Evolutionary conservation across 306 rosid species (phyloP), one percentile per base, ranked within the genome.

Genomic region (Luffa aegyptiaca): DNA sequence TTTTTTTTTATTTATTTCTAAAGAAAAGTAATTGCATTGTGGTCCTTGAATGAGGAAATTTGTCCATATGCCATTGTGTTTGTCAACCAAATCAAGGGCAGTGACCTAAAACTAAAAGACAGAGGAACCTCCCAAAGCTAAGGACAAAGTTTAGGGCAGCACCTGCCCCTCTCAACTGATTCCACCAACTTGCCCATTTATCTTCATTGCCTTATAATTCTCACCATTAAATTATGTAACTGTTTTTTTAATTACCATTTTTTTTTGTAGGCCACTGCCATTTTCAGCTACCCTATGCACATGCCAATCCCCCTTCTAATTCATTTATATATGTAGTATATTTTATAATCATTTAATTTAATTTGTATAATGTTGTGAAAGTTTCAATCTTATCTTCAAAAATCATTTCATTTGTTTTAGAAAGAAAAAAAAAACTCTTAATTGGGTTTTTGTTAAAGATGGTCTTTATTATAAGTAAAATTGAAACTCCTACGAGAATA

Each of bases 51-150:
- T 83, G 56, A 80, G 90, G 73, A 76, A 66, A 63, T 82, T 77
- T 86, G 90, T 88, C 83, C 80, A 81, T 74, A 69, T 86, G 92
- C 83, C 88, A 59, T 81, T 83, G 33, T 80, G 86, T 88, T 89
- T 88, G 87, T 88, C 87, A 88, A 88, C 86, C 85, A 84, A 82
- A 84, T 69, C 9, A 44, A 69, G 53, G 68, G 33, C 74, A 68
- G 51, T 39, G 16, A 41, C 74, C 74, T 39, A 68, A 17, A 26
- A 26, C 31, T 26, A 26, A 68, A 81, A 80, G 90, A 88, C 88
- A 92, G 79, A 86, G 83, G 88, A 90, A 87, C 87, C 84, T 83
- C 85, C 87, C 96, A 93, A 88, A 86, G 91, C 88, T 82, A 87
- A 83, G 88, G 92, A 93, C 97, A 93, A 90, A 87, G 49, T 68